Percentiles rank a stretch among this genome's conserved stretches.
These are phyloP conservation scores for Amanita polypyramis DNA, from an alignment of 768 basidiomycete genomes.

Conservation along the genomic window DNA sequence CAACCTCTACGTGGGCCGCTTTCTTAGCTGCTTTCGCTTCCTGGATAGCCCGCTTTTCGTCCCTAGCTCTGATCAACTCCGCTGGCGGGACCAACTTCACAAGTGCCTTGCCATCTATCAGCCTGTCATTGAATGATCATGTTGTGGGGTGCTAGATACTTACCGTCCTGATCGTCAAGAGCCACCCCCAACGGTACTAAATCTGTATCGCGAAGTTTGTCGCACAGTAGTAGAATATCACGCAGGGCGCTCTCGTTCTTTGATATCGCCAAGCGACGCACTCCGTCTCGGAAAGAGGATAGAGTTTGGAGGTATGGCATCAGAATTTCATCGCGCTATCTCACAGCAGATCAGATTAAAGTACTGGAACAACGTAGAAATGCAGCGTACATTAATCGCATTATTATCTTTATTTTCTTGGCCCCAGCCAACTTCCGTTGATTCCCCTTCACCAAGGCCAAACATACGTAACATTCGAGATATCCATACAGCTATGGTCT, in stretches of 20 bases:
- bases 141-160: slow-evolving; percentile 11
- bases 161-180: slow-evolving; percentile 93
- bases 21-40: slow-evolving; percentile 78
- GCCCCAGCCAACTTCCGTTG: slow-evolving; percentile 78
- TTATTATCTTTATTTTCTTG: slow-evolving; percentile 38
- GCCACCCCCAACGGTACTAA: slow-evolving; percentile 92
- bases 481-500: slow-evolving; percentile 57
- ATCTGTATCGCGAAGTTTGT: slow-evolving; percentile 83
- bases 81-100: slow-evolving; percentile 84
- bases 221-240: slow-evolving; percentile 80
- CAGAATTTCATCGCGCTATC: slow-evolving; percentile 71
- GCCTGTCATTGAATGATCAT: slow-evolving; percentile 8
- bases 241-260: slow-evolving; percentile 55
- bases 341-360: slow-evolving; percentile 8
- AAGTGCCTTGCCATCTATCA: slow-evolving; percentile 82
- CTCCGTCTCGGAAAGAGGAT: slow-evolving; percentile 85
- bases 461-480: slow-evolving; percentile 70
- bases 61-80: slow-evolving; percentile 72
- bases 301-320: slow-evolving; percentile 84
- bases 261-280: slow-evolving; percentile 72
- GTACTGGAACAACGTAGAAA: slow-evolving; percentile 1
- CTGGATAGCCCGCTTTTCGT: slow-evolving; percentile 72
- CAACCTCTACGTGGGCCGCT: slow-evolving; percentile 54
- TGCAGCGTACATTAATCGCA: slow-evolving; percentile 39
- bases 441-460: slow-evolving; percentile 65